Percentiles rank a stretch among this genome's conserved stretches.
These are phyloP conservation scores for Yamadazyma dendronema DNA, from an alignment of 1,139 yeast genomes.

Conservation along the genomic window DNA sequence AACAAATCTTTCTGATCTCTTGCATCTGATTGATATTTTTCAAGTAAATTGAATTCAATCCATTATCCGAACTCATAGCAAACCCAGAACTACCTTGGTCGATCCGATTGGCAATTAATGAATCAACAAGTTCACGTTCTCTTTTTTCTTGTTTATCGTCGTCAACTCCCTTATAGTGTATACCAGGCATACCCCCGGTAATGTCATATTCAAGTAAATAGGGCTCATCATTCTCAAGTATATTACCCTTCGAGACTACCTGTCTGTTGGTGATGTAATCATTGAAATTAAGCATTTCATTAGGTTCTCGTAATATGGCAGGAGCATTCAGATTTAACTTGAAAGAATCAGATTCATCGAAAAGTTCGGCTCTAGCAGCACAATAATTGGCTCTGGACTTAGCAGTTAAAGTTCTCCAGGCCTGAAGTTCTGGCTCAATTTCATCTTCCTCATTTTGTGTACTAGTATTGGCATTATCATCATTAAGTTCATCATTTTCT, in stretches of 20 bases:
- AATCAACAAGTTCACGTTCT: slow-evolving; percentile 50
- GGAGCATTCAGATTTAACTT: slow-evolving; percentile 63
- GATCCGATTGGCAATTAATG: slow-evolving; percentile 21
- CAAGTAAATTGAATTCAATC: slow-evolving; percentile 60
- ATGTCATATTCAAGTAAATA: slow-evolving; percentile 83
- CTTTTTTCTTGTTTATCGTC: slow-evolving; percentile 43
- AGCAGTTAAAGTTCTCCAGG: slow-evolving; percentile 82
- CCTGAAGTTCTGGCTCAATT: slow-evolving; percentile 61
- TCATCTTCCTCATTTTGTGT: slow-evolving; percentile 54
- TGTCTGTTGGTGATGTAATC: slow-evolving; percentile 45
- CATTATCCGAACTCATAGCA: slow-evolving; percentile 42
- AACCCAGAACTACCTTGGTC: slow-evolving; percentile 32
- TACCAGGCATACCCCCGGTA: slow-evolving; percentile 73
- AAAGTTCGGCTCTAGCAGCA: slow-evolving; percentile 63
- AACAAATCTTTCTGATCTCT: slow-evolving; percentile 82
- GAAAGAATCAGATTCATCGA: slow-evolving; percentile 43
- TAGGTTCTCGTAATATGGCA: slow-evolving; percentile 62
- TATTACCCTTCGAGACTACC: slow-evolving; percentile 41
- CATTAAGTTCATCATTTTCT: slow-evolving; percentile 22
- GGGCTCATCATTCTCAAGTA: slow-evolving; percentile 61
- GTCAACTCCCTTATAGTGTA: slow-evolving; percentile 51
- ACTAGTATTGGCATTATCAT: slow-evolving; percentile 19
- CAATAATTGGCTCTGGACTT: slow-evolving; percentile 77
- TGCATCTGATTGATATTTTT: slow-evolving; percentile 78
- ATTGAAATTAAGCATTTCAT: slow-evolving; percentile 56